Evolutionary conservation across 2,329 filamentous ascomycete genomes (phyloP).

Genomic region (Xylariaceae sp.): DNA sequence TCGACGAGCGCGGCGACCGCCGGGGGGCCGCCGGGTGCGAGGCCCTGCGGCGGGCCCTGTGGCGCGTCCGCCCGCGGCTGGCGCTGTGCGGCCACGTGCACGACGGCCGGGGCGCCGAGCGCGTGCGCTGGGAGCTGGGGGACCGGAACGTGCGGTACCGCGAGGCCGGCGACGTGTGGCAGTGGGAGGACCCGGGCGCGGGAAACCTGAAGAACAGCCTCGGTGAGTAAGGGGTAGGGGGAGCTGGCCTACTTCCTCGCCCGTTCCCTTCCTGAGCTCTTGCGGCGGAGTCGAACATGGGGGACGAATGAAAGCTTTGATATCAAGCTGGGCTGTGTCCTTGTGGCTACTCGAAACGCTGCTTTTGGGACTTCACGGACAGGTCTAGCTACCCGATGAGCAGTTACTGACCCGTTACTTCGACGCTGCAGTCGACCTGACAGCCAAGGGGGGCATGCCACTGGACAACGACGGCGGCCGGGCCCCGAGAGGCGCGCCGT

Average conservation of each 20-base stretch:
- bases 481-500: neutral
- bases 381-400: no score
- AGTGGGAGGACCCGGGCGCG: constrained; percentile 53
- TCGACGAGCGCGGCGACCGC: constrained; percentile 40
- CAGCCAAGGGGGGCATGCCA: constrained; percentile 31
- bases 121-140: constrained; percentile 52
- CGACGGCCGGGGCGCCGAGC: constrained; percentile 55
- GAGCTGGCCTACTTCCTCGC: no score
- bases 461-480: constrained; percentile 41
- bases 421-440: constrained; percentile 60
- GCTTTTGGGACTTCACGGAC: no score
- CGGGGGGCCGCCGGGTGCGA: constrained; percentile 48
- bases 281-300: no score
- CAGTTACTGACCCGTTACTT: no score
- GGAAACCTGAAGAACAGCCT: constrained; percentile 52
- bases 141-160: constrained; percentile 32
- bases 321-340: no score
- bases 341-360: no score
- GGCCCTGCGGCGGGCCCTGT: constrained; percentile 47
- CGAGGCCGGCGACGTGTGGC: constrained; percentile 31
- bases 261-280: no score
- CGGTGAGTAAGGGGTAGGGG: no score
- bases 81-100: constrained; percentile 69
- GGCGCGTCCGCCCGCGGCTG: constrained; percentile 54
- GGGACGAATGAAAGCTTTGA: no score